Conservation (phyloP, 257 asterid species). For the Agastache rugosa region DNA sequence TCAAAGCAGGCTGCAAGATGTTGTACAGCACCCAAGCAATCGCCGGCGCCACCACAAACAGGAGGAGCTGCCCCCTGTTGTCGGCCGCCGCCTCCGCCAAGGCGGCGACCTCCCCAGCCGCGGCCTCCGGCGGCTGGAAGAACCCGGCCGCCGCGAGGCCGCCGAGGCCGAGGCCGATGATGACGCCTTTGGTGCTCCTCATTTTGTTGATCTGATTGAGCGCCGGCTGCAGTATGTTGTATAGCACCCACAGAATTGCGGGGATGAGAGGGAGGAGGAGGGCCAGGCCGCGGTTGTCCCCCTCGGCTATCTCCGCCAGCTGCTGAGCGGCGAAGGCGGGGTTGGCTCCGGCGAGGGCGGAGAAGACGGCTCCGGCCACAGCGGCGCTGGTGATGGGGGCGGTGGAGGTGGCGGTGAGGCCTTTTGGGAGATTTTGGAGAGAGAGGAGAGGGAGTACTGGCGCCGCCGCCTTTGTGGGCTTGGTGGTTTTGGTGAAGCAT, state of each 20-base stretch:
- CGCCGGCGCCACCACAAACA: slow-evolving; percentile 89
- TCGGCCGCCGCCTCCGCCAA: slow-evolving; percentile 68
- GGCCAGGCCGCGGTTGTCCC: slow-evolving; percentile 84
- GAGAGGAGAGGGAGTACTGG: slow-evolving; percentile 50
- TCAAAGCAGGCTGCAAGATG: slow-evolving; percentile 92
- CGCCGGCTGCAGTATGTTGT: slow-evolving; percentile 88
- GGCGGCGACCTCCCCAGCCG: slow-evolving; percentile 58
- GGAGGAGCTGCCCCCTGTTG: slow-evolving; percentile 80
- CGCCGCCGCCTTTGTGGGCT: slow-evolving; percentile 46
- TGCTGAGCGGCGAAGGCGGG: slow-evolving; percentile 94
- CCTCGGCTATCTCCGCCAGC: slow-evolving; percentile 84
- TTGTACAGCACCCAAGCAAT: slow-evolving; percentile 80
- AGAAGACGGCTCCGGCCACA: slow-evolving; percentile 81
- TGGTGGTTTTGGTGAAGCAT: slow-evolving; percentile 49
- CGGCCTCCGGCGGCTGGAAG: slow-evolving; percentile 58
- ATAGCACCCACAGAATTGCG: slow-evolving; percentile 86
- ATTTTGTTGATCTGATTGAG: slow-evolving; percentile 81
- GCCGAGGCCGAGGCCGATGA: slow-evolving; percentile 74
- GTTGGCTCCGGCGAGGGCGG: slow-evolving; percentile 63
- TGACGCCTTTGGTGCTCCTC: slow-evolving; percentile 68
- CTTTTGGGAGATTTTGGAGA: slow-evolving; percentile 55
- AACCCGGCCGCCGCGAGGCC: slow-evolving; percentile 65
- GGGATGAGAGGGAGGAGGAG: slow-evolving; percentile 79
- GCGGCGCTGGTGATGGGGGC: slow-evolving; percentile 28
- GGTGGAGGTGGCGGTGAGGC: slow-evolving; percentile 41